Evolutionary conservation across 176 grass and related monocot genomes (phyloP).

Genomic region (Oryza officinalis): DNA sequence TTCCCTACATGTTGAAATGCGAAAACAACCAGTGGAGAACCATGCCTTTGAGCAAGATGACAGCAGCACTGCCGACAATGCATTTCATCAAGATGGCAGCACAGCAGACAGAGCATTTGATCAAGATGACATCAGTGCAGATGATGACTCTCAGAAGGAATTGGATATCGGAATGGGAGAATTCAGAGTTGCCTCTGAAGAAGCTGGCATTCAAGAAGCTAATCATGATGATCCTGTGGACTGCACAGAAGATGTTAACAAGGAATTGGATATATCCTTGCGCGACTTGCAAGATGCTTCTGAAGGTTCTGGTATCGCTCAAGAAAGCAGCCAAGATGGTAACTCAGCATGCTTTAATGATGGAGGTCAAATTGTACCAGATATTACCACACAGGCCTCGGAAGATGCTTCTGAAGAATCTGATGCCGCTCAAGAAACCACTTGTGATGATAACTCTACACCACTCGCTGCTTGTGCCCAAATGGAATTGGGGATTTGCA

Average conservation of each 20-base stretch:
- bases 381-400: background rate
- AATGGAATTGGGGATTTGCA: background rate
- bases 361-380: background rate
- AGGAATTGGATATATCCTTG: background rate
- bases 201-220: conserved; percentile 6
- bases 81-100: background rate
- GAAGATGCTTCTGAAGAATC: conserved; percentile 31
- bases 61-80: background rate
- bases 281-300: background rate
- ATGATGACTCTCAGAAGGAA: background rate
- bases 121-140: background rate
- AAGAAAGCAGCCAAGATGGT: background rate
- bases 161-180: background rate
- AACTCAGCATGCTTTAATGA: background rate
- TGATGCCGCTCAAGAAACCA: background rate
- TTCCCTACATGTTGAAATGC: conserved; percentile 9
- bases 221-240: background rate
- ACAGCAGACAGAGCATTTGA: background rate
- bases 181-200: background rate
- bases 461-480: background rate
- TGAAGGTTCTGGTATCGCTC: background rate
- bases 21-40: background rate
- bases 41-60: conserved; percentile 18
- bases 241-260: conserved; percentile 2
- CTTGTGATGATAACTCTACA: background rate